phyloP scores from a whole-genome alignment of 805 yeast genomes.

The Saturnispora sekii region DNA sequence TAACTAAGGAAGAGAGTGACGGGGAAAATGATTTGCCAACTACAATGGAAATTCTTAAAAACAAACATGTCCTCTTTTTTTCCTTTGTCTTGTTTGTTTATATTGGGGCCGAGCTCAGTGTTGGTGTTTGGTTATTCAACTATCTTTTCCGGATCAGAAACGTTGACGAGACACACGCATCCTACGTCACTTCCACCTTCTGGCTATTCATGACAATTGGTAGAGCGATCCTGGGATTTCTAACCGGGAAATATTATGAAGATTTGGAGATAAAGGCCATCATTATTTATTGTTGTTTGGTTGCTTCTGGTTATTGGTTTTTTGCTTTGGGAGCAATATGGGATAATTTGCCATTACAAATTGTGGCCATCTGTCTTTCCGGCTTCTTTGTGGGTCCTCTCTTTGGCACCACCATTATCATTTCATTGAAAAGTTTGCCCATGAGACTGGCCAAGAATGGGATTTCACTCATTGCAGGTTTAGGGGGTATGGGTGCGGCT shows the following conservation, averaged over 20 bases:
- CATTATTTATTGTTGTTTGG: conserved; percentile 28
- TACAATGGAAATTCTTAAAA: conserved; percentile 20
- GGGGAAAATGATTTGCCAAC: conserved; percentile 8
- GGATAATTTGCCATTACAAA: conserved; percentile 20
- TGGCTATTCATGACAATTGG: conserved; percentile 46
- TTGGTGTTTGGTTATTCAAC: conserved; percentile 46
- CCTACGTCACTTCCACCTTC: conserved; percentile 40
- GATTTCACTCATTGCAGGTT: conserved; percentile 64
- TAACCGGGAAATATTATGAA: conserved; percentile 35
- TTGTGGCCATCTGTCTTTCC: conserved; percentile 29
- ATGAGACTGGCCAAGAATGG: conserved; percentile 50
- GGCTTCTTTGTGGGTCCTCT: conserved; percentile 46
- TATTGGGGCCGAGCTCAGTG: conserved; percentile 43
- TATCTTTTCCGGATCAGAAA: conserved; percentile 34
- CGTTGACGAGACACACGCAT: conserved; percentile 29
- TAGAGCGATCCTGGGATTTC: conserved; percentile 37
- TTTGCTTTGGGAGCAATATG: conserved; percentile 26
- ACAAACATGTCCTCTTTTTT: conserved; percentile 32
- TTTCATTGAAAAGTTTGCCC: conserved; percentile 56
- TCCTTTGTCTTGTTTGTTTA: conserved; percentile 36
- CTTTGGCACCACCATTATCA: conserved; percentile 60
- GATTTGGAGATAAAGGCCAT: conserved; percentile 34
- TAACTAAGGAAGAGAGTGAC: conserved; percentile 13
- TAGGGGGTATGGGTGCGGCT: conserved; percentile 83
- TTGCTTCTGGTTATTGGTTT: conserved; percentile 24